Evolutionary conservation across 2,329 filamentous ascomycete species (phyloP), one percentile per base, ranked within the genome.

Genomic region (Neofusicoccum umdonicola): DNA sequence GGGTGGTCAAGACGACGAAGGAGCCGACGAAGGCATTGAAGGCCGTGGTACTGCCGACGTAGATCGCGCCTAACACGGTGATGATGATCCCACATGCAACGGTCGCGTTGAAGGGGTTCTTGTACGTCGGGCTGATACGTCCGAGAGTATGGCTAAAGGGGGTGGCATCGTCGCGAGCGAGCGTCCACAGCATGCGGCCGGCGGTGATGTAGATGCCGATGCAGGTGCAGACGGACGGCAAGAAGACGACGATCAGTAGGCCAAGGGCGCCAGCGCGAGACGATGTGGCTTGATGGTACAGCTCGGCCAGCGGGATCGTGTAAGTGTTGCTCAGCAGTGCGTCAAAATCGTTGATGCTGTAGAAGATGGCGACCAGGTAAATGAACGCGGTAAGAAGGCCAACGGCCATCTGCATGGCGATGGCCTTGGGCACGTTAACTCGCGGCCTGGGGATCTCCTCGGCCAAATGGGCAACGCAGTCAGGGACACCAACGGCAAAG

Each of bases 1-100:
- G 71, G 0, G 83, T 83, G 3, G 79, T 78, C 0, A 88, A 78
- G 13, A 87, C 80, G 61, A 86, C 81, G 71, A 86, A 88, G 0
- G 80, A 83, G 9, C 86, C 86, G 7, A 90, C 84, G 31, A 91
- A 85, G 0, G 88, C 88, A 47, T 85, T 84, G 76, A 91, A 91
- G 0, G 89, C 89, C 0, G 87, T 88, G 0, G 81, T 83, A 66
- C 81, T 87, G n/a, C 85, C 88, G 1, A 91, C 82, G 68, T 90
- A 90, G 50, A 91, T 87, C 47, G 80, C 81, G 0, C 87, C 88
- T 0, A 91, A 78, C 3, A 88, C 72, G 0, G 86, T 86, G 27
- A 83, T 82, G 62, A 83, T 74, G 45, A 77, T 67, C 3, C 79
- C 76, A 77, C 82, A 84, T 8, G 80, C 76, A 1, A 88, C 64